These are phyloP conservation scores for Crithidia fasciculata DNA, from an alignment of 208 protist genomes.

Conservation along the genomic window DNA sequence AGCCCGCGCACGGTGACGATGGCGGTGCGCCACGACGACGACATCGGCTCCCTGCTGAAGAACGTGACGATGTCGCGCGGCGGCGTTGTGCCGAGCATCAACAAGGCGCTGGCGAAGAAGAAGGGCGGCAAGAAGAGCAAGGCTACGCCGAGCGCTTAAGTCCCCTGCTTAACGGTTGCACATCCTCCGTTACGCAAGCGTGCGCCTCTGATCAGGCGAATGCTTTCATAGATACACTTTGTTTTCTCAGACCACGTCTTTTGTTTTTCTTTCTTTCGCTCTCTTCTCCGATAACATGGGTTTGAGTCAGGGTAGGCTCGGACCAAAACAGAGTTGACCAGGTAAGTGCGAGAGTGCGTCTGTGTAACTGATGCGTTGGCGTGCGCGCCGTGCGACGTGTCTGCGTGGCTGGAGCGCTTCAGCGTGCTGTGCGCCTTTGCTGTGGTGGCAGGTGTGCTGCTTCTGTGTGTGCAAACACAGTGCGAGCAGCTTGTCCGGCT, in stretches of 20 bases:
- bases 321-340: not conserved
- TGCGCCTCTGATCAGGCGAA: constrained; percentile 10
- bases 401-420: not conserved
- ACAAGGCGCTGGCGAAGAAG: constrained; percentile 85
- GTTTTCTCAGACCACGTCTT: constrained; percentile 16
- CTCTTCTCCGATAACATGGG: constrained; percentile 13
- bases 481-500: too few relatives aligned
- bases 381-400: not conserved
- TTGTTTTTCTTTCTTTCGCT: constrained; percentile 16
- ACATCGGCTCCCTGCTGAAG: constrained; percentile 54
- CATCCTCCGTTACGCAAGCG: constrained; percentile 5
- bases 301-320: constrained; percentile 27
- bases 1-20: constrained; percentile 76
- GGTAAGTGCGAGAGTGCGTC: not conserved
- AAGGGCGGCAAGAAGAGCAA: constrained; percentile 61
- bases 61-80: constrained; percentile 82
- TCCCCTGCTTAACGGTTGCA: constrained; percentile 1
- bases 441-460: too few relatives aligned
- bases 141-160: constrained; percentile 38
- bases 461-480: too few relatives aligned
- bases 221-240: constrained; percentile 33
- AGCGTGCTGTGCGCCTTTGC: too few relatives aligned
- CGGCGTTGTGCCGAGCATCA: constrained; percentile 74
- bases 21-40: constrained; percentile 84
- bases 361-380: not conserved